Percentiles rank a stretch among this genome's conserved stretches.
These are phyloP conservation scores for Vigna trinervia DNA, from an alignment of 306 rosid species.

Conservation along the genomic window DNA sequence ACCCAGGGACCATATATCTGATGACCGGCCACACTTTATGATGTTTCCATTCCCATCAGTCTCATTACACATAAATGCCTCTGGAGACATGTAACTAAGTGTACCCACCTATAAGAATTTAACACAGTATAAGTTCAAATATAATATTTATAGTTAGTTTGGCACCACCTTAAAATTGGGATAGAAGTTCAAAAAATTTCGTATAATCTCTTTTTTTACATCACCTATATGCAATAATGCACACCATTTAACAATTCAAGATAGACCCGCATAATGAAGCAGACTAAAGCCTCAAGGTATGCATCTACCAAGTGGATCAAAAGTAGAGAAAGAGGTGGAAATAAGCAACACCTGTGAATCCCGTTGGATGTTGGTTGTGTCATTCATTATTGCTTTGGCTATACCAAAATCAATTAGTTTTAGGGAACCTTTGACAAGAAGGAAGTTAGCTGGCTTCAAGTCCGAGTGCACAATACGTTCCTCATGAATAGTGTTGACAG, in stretches of 20 bases:
- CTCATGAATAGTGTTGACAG: slow-evolving; percentile 95
- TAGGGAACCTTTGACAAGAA: slow-evolving; percentile 93
- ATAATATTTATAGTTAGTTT: neutral
- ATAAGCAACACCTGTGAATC: slow-evolving; percentile 82
- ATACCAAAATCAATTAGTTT: slow-evolving; percentile 97
- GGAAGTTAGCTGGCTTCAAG: slow-evolving; percentile 98
- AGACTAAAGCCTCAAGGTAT: neutral
- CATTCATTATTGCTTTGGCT: slow-evolving; percentile 97
- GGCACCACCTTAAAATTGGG: neutral
- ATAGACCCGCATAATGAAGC: neutral
- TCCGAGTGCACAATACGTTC: slow-evolving; percentile 98
- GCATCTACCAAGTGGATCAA: slow-evolving; percentile 7
- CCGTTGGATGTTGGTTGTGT: slow-evolving; percentile 95
- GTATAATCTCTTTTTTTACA: neutral
- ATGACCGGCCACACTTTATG: slow-evolving; percentile 87
- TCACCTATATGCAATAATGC: slow-evolving; percentile 9
- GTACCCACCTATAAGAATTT: slow-evolving; percentile 72
- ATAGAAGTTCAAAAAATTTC: neutral
- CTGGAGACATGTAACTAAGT: slow-evolving; percentile 93
- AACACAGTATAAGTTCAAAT: neutral
- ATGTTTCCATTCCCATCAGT: slow-evolving; percentile 83
- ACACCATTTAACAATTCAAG: slow-evolving; percentile 14
- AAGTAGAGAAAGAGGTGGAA: neutral
- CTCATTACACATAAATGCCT: slow-evolving; percentile 92
- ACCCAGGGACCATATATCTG: slow-evolving; percentile 94